Evolutionary conservation across 352 stramenopile genomes (phyloP), one percentile per base, ranked within the genome.

Genomic region (Aphanomyces astaci): DNA sequence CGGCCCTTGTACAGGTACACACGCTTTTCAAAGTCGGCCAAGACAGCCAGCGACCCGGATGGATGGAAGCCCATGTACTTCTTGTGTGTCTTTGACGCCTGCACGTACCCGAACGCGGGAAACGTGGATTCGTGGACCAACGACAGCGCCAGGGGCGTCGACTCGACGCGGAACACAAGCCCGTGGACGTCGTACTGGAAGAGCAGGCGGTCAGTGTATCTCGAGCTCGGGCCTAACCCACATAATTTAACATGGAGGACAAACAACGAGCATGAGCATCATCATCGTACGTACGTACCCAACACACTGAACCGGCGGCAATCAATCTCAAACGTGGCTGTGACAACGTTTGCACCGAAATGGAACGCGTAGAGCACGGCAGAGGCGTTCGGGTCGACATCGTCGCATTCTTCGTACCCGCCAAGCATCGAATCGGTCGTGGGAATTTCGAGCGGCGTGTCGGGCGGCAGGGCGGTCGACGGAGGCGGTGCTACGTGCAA

Each of bases 21-120:
- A 7, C 82, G 86, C 39, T 84, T 80, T 53, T 92, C 79, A 64
- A 91, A 89, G 63, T 94, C 86, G 55, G 79, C 82, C 22, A 93
- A 87, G 52, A 74, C 81, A 22, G 86, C 83, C n/a, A 94, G 78
- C 30, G 74, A 73, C 1, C 73, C 80, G 0, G 64, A 67, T 4
- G 79, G 70, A 17, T 89, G 76, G 46, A 86, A 83, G 15, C 75
- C 78, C 76, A 92, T 75, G 63, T 88, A 91, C 76, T 92, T 94
- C 64, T 92, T 92, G 63, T 92, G 81, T 59, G 91, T 82, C 73
- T 94, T 94, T 46, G 86, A 94, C 15, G 86, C 86, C 68, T 94
- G 86, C 2, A 94, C 86, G 39, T 90, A 94, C 1, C 84, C 86
- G 51, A 94, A 92, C 0, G 86, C 86, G 56, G 80, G 84, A 19